Conservation (phyloP, 148 eudicot species). For the Cornus suecica region DNA sequence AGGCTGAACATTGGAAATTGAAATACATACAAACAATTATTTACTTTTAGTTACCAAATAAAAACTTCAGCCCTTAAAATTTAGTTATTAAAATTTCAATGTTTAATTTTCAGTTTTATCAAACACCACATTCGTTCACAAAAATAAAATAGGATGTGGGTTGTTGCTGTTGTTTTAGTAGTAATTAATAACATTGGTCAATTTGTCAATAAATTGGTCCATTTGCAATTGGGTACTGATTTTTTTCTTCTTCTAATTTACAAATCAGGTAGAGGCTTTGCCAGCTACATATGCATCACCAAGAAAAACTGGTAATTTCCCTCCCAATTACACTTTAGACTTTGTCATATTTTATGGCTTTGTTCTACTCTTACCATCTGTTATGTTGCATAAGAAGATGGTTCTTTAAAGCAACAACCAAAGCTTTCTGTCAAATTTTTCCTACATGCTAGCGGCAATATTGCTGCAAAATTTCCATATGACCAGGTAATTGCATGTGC, state of each 20-base stretch:
- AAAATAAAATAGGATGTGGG: too few relatives aligned
- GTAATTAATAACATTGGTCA: neutral
- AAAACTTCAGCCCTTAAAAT: too few relatives aligned
- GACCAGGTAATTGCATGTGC: slow-evolving; percentile 48
- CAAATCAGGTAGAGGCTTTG: slow-evolving; percentile 32
- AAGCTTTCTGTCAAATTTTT: slow-evolving; percentile 58
- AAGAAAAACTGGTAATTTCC: slow-evolving; percentile 27
- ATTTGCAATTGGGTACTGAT: neutral
- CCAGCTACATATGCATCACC: slow-evolving; percentile 17
- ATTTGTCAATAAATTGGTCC: neutral
- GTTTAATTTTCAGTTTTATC: too few relatives aligned
- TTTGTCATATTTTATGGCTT: slow-evolving; percentile 9
- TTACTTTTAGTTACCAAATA: too few relatives aligned
- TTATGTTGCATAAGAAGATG: slow-evolving; percentile 29
- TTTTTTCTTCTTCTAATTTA: slow-evolving; percentile 5
- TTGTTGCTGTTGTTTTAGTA: neutral
- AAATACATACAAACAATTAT: too few relatives aligned
- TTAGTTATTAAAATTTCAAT: too few relatives aligned
- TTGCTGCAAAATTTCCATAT: slow-evolving; percentile 80
- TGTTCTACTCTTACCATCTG: neutral
- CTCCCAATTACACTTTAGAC: neutral
- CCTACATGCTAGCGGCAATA: slow-evolving; percentile 78
- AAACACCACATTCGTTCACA: too few relatives aligned
- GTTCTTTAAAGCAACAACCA: slow-evolving; percentile 40
- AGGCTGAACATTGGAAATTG: too few relatives aligned